A percentile compares a stretch with the other conserved stretches of the same genome.
Evolutionary conservation across 306 rosid genomes (phyloP).

Genomic region (Prunus padus): DNA sequence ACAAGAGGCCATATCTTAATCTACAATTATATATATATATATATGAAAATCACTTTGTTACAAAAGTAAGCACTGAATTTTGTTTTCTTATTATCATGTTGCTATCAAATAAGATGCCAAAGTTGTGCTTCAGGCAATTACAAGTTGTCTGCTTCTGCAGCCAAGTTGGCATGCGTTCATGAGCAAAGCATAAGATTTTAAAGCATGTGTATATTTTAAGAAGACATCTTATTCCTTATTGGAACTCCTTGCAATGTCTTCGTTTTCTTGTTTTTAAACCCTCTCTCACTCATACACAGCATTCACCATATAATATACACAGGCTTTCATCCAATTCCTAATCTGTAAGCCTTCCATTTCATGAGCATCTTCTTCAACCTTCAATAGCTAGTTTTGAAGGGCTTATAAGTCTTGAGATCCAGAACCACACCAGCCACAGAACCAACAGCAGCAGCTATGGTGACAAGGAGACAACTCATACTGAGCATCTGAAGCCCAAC

Average conservation of each 20-base stretch:
- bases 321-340: not conserved
- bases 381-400: slow-evolving; percentile 59
- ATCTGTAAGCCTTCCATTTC: too few species aligned
- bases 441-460: slow-evolving; percentile 62
- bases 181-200: too few species aligned
- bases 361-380: not conserved
- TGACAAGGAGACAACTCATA: slow-evolving; percentile 43
- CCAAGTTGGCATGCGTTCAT: too few species aligned
- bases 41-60: too few species aligned
- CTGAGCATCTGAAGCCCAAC: slow-evolving; percentile 57
- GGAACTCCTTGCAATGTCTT: not conserved
- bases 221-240: slow-evolving; percentile 8
- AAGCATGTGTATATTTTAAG: too few species aligned
- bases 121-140: too few species aligned
- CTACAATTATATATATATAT: too few species aligned
- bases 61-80: too few species aligned
- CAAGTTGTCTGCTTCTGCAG: too few species aligned
- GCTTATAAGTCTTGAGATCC: slow-evolving; percentile 70
- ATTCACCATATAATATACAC: not conserved
- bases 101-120: too few species aligned
- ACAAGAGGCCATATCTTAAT: too few species aligned
- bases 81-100: too few species aligned
- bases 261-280: not conserved
- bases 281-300: not conserved
- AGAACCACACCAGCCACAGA: slow-evolving; percentile 66